Base-by-base conservation (phyloP, 2,329 filamentous ascomycete species). In the Malbranchea cinnamomea region DNA sequence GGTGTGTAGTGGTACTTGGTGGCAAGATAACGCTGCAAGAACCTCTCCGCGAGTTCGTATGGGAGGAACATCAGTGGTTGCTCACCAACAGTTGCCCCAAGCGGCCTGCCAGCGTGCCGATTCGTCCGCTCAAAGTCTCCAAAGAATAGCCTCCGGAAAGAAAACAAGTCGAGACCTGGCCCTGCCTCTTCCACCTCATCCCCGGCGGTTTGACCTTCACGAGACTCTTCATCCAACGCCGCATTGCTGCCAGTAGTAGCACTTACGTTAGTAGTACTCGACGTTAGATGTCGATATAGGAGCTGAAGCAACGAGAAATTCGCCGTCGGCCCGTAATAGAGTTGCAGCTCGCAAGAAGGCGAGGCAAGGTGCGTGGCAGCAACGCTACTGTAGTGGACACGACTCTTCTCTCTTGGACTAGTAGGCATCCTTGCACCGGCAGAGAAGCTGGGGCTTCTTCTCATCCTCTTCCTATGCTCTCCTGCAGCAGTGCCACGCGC, bases 301-400 rank as follows among this genome's bases (percentile, higher is more conserved):
- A 54, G 45, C 22, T 56, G 52, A 45, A 56, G 53, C 1, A 63
- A 48, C 1, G 59, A 50, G 18, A 63, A 63, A 37, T 63, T 59
- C 1, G 59, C 62, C 0, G 60, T 60, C 1, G 60, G 55, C 0
- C 59, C 59, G 42, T 63, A 63, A 39, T 62, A 63, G 0, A 63
- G 45, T 36, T 63, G 57, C 10, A 62, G 48, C 20, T 52, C 44
- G 33, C 56, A 59, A 12, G 56, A 61, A 1, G 59, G 53, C 2
- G 58, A 60, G 15, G 57, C 49, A 40, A 56, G 53, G 37, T 63
- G 59, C 6, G 57, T 62, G 12, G 60, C 59, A 3, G 59, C 57
- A n/a, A 63, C 59, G 33, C 59, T 62, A 34, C 51, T 56, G 30
- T 57, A 54, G 28, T 53, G 47, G 23, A 44, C 37, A 24, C 20